Percentiles rank a stretch among this genome's conserved stretches.
Conservation (phyloP, 352 stramenopile genomes). For the Pythium phragmitis region DNA sequence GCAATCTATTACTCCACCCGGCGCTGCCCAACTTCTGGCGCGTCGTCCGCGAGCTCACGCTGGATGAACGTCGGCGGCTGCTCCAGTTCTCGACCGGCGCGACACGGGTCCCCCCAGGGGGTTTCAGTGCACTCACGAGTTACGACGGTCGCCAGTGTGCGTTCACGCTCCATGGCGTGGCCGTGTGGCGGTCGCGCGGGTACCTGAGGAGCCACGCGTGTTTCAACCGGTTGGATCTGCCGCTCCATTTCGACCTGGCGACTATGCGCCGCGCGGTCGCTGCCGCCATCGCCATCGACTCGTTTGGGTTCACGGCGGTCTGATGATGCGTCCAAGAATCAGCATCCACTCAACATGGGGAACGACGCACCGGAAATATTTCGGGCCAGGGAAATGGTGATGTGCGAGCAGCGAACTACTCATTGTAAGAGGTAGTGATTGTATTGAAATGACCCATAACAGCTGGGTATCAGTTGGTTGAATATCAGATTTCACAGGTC, state of each 20-base stretch:
- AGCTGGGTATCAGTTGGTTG: neutral
- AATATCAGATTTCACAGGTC: neutral
- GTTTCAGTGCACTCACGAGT: constrained; percentile 26
- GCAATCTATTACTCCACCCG: constrained; percentile 12
- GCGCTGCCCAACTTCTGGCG: constrained; percentile 26
- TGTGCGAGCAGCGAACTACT: neutral
- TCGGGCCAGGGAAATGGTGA: neutral
- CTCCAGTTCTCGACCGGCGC: constrained; percentile 38
- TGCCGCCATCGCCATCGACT: constrained; percentile 17
- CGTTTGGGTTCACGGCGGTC: neutral
- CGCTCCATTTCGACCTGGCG: constrained; percentile 18
- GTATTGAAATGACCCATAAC: neutral
- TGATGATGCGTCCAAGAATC: neutral
- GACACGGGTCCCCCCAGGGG: constrained; percentile 18
- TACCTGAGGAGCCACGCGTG: constrained; percentile 38
- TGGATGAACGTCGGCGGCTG: constrained; percentile 31
- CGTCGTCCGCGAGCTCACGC: constrained; percentile 56
- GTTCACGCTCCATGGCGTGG: constrained; percentile 32
- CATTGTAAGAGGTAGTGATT: neutral
- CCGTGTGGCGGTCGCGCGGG: constrained; percentile 4
- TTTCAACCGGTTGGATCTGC: constrained; percentile 91
- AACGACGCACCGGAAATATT: neutral
- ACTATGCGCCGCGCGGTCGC: constrained; percentile 19
- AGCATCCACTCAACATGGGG: neutral
- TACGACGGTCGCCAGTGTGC: constrained; percentile 26